Conservation (phyloP, 495 filamentous ascomycete genomes). For the Daldinia grandis region DNA sequence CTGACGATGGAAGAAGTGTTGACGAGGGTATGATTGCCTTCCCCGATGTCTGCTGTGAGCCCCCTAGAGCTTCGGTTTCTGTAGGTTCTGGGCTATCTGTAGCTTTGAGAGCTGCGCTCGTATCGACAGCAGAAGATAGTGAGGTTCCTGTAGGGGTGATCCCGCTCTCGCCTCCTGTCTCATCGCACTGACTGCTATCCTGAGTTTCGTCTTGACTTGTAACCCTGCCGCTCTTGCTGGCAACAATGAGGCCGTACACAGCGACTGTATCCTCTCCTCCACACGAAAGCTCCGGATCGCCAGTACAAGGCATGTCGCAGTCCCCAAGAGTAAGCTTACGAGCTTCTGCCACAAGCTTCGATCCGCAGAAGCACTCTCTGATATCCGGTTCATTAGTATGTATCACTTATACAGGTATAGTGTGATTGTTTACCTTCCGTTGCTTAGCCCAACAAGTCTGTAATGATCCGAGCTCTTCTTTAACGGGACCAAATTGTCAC, state of each 20-base stretch:
- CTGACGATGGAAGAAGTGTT: background rate
- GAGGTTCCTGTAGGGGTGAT: background rate
- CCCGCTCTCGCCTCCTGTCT: background rate
- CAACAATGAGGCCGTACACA: constrained; percentile 19
- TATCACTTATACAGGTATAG: background rate
- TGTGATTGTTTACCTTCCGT: constrained; percentile 26
- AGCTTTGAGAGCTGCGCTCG: constrained; percentile 9
- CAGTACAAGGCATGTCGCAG: constrained; percentile 29
- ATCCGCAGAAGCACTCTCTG: constrained; percentile 36
- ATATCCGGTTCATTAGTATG: background rate
- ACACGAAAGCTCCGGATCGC: constrained; percentile 27
- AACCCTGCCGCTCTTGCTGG: background rate
- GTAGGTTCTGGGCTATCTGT: background rate
- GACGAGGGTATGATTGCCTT: background rate
- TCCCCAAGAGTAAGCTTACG: constrained; percentile 22
- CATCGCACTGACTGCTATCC: background rate
- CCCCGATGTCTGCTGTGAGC: constrained; percentile 5
- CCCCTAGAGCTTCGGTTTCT: background rate
- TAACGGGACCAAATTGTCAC: constrained; percentile 5
- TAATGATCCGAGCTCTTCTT: constrained; percentile 6
- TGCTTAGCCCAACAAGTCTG: constrained; percentile 26
- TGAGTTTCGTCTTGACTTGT: background rate
- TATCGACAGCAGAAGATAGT: constrained; percentile 4
- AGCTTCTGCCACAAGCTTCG: constrained; percentile 19
- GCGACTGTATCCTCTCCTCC: constrained; percentile 29